Conservation (phyloP, 441 rosid species). For the Croton setiger region DNA sequence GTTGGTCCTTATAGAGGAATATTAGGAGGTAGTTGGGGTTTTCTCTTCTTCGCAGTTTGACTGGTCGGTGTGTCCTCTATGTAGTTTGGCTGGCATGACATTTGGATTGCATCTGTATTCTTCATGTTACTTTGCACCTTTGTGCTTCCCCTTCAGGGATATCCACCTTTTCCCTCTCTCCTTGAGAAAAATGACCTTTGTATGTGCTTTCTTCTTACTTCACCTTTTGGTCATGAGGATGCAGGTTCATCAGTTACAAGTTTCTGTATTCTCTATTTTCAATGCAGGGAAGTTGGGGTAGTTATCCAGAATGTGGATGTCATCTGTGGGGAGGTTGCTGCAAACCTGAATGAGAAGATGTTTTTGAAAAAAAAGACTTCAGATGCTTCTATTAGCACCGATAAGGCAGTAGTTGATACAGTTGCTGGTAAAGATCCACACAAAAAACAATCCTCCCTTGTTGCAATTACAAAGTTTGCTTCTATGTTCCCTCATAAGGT, state of each 20-base stretch:
- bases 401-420: conserved; percentile 38
- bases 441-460: conserved; percentile 43
- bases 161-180: background rate
- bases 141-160: conserved; percentile 3
- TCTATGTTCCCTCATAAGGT: conserved; percentile 90
- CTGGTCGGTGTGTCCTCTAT: background rate
- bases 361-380: conserved; percentile 59
- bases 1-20: background rate
- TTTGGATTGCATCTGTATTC: background rate
- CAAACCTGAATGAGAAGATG: conserved; percentile 73
- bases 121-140: conserved; percentile 5
- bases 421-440: conserved; percentile 38
- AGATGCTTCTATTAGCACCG: conserved; percentile 35
- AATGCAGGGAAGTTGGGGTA: conserved; percentile 76
- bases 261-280: conserved; percentile 24
- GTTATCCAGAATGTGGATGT: conserved; percentile 64
- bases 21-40: background rate
- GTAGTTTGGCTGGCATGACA: background rate
- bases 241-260: conserved; percentile 17
- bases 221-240: conserved; percentile 9
- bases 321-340: conserved; percentile 61
- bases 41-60: background rate
- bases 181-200: background rate
- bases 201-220: background rate
- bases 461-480: conserved; percentile 54